phyloP scores from a whole-genome alignment of 2,329 filamentous ascomycete genomes.

The Penicillium thymicola region DNA sequence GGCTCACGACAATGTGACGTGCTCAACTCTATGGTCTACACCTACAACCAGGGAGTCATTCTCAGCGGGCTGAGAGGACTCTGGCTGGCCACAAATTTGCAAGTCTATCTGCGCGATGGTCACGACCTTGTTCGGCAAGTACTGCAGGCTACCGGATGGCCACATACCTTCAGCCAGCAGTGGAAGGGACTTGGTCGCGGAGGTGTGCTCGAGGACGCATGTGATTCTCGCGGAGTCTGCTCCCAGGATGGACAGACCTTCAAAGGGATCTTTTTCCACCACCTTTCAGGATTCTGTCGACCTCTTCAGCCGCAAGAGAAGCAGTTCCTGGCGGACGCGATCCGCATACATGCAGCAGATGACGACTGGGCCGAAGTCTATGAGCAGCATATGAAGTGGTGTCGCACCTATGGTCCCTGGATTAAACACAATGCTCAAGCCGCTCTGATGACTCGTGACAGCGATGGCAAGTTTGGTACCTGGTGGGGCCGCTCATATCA shows the following conservation, averaged over 20 bases:
- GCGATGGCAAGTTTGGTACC: slow-evolving; percentile 69
- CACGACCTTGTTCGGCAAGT: slow-evolving; percentile 72
- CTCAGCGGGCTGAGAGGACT: slow-evolving; percentile 77
- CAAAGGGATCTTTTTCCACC: slow-evolving; percentile 94
- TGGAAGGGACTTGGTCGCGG: slow-evolving; percentile 76
- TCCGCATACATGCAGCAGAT: slow-evolving; percentile 26
- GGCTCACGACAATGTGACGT: slow-evolving; percentile 73
- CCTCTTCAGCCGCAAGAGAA: slow-evolving; percentile 53
- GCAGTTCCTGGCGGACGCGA: slow-evolving; percentile 42
- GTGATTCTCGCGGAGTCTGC: slow-evolving; percentile 71
- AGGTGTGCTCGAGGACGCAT: slow-evolving; percentile 80
- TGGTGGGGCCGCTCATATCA: slow-evolving; percentile 68
- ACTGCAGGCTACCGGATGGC: slow-evolving; percentile 76
- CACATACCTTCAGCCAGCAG: slow-evolving; percentile 37
- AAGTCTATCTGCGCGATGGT: slow-evolving; percentile 70
- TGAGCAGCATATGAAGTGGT: slow-evolving; percentile 58
- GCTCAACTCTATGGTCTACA: slow-evolving; percentile 86
- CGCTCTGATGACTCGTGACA: slow-evolving; percentile 67
- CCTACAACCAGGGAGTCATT: slow-evolving; percentile 92
- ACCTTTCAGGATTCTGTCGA: slow-evolving; percentile 74
- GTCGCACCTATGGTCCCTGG: slow-evolving; percentile 68
- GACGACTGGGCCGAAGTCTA: slow-evolving; percentile 45
- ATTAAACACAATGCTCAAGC: slow-evolving; percentile 73
- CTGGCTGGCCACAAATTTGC: slow-evolving; percentile 73
- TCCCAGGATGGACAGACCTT: slow-evolving; percentile 85